Conservation (phyloP, 1,284 basidiomycete genomes). For the Cryptococcus jaspeensis region DNA sequence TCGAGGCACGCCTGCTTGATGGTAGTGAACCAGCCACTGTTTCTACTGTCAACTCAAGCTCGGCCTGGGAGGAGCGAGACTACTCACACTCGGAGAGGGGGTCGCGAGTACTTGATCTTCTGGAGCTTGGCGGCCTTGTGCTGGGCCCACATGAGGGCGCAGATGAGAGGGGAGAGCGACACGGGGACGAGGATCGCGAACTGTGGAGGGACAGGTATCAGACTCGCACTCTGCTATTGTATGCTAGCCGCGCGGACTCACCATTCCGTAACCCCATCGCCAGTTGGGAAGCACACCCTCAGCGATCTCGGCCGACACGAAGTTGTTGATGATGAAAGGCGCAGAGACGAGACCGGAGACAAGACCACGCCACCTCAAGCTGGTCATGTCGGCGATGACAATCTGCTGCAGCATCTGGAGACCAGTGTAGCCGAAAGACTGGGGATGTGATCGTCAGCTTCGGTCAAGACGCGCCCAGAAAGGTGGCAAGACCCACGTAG, state of each 20-base stretch:
- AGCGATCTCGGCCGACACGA: conserved; percentile 65
- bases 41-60: background rate
- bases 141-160: conserved; percentile 71
- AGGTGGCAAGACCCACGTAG: conserved; percentile 33
- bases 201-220: conserved; percentile 11
- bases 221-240: too few species aligned
- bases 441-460: background rate
- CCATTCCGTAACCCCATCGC: conserved; percentile 70
- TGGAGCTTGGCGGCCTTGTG: conserved; percentile 60
- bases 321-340: conserved; percentile 65
- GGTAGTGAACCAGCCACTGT: conserved; percentile 14
- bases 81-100: conserved; percentile 7
- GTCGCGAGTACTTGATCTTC: conserved; percentile 44
- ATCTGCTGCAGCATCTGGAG: conserved; percentile 72
- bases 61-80: background rate
- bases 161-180: conserved; percentile 54
- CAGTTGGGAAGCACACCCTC: conserved; percentile 57
- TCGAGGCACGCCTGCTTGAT: conserved; percentile 27
- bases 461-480: background rate
- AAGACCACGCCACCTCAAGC: conserved; percentile 72
- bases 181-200: conserved; percentile 51
- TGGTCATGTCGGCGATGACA: conserved; percentile 76
- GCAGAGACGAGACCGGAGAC: conserved; percentile 64
- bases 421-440: conserved; percentile 55
- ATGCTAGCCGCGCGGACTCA: conserved; percentile 4